Evolutionary conservation across 2,329 filamentous ascomycete species (phyloP).

Genomic region (Cercospora janseana): DNA sequence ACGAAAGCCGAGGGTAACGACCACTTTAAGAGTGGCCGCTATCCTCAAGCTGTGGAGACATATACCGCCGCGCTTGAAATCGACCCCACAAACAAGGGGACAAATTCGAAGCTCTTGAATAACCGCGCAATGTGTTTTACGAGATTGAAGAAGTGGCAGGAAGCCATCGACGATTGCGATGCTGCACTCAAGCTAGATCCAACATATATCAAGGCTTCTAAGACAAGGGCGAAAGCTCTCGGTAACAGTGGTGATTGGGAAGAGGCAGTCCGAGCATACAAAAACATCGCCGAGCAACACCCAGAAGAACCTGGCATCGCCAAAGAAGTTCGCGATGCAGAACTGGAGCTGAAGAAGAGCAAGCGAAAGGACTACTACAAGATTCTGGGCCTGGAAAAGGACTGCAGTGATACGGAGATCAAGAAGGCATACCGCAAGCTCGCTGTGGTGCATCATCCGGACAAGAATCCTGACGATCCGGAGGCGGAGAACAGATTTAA

Average conservation of each 20-base stretch:
- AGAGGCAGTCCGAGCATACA: slow-evolving; percentile 83
- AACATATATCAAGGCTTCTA: slow-evolving; percentile 82
- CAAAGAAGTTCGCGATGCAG: slow-evolving; percentile 84
- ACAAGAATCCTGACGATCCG: slow-evolving; percentile 90
- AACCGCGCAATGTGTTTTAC: slow-evolving; percentile 85
- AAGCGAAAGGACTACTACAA: slow-evolving; percentile 99
- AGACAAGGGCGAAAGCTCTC: slow-evolving; percentile 87
- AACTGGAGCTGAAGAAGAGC: slow-evolving; percentile 96
- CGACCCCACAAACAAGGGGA: slow-evolving; percentile 84
- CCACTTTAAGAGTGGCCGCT: slow-evolving; percentile 82
- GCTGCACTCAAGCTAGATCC: slow-evolving; percentile 79
- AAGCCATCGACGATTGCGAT: slow-evolving; percentile 82
- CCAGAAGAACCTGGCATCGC: slow-evolving; percentile 76
- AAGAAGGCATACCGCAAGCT: slow-evolving; percentile 97
- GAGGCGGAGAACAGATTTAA: slow-evolving; percentile 91
- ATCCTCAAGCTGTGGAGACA: slow-evolving; percentile 75
- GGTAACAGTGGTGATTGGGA: slow-evolving; percentile 89
- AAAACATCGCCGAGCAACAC: slow-evolving; percentile 77
- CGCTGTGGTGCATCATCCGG: slow-evolving; percentile 90
- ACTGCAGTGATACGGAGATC: slow-evolving; percentile 78
- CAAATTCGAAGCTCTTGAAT: slow-evolving; percentile 90
- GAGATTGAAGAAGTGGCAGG: slow-evolving; percentile 78
- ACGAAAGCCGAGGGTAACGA: slow-evolving; percentile 92
- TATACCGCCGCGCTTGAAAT: slow-evolving; percentile 81
- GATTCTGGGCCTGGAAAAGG: slow-evolving; percentile 85